These are phyloP conservation scores for Didymella exigua DNA, from an alignment of 2,329 filamentous ascomycete species.

Conservation along the genomic window DNA sequence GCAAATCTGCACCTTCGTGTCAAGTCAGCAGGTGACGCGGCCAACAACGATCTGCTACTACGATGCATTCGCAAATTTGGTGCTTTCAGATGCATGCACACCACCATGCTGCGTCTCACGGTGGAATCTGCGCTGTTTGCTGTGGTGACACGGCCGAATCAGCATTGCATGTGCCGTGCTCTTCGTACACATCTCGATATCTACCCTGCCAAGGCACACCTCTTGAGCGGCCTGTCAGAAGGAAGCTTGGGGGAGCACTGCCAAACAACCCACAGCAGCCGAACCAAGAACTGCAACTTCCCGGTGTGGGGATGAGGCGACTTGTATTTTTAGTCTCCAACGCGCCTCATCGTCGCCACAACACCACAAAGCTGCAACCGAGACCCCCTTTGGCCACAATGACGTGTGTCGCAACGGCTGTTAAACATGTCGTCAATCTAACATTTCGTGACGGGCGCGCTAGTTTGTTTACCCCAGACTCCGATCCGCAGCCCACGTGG, in stretches of 20 bases:
- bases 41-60: not conserved
- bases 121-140: constrained; percentile 3
- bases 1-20: constrained; percentile 1
- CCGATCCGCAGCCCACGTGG: constrained; percentile 31
- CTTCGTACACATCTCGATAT: not conserved
- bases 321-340: constrained; percentile 18
- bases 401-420: not conserved
- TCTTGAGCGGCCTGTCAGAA: constrained; percentile 5
- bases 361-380: not conserved
- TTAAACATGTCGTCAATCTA: constrained; percentile 7
- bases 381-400: not conserved
- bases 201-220: not conserved
- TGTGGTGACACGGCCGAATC: constrained; percentile 9
- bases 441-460: constrained; percentile 10
- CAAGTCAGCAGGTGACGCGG: constrained; percentile 11
- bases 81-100: constrained; percentile 6
- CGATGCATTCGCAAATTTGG: constrained; percentile 1
- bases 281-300: constrained; percentile 17
- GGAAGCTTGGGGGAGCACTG: constrained; percentile 21
- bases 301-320: constrained; percentile 17
- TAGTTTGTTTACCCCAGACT: constrained; percentile 35
- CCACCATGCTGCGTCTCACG: constrained; percentile 4
- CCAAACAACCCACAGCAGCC: constrained; percentile 15
- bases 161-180: constrained; percentile 1
- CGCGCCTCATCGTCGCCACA: constrained; percentile 3